Conservation (phyloP, 1,284 basidiomycete genomes). For the Naganishia cerealis region DNA sequence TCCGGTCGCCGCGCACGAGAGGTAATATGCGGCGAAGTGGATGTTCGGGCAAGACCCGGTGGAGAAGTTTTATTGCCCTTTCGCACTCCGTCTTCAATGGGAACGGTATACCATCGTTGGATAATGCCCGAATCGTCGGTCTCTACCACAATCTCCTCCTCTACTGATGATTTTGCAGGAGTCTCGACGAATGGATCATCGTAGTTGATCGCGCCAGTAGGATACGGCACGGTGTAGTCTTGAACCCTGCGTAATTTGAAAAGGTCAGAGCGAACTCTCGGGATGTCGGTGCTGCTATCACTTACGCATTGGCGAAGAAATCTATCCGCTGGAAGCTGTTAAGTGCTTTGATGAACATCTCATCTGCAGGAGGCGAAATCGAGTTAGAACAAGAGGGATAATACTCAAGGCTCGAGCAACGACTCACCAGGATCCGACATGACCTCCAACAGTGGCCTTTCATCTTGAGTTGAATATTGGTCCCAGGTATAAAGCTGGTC, state of each 20-base stretch:
- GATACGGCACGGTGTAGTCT: slow-evolving; percentile 33
- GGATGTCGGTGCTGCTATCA: not conserved
- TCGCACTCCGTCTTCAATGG: slow-evolving; percentile 12
- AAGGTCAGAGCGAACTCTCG: not conserved
- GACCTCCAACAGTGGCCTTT: slow-evolving; percentile 71
- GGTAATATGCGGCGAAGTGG: not conserved
- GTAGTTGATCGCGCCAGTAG: slow-evolving; percentile 30
- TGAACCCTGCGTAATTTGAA: slow-evolving; percentile 25
- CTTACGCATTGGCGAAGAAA: slow-evolving; percentile 34
- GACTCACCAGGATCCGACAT: slow-evolving; percentile 78
- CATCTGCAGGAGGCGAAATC: slow-evolving; percentile 12
- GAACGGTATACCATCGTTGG: slow-evolving; percentile 27
- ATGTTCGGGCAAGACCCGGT: not conserved
- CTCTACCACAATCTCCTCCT: slow-evolving; percentile 32
- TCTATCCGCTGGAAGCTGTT: slow-evolving; percentile 32
- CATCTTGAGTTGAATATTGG: slow-evolving; percentile 65
- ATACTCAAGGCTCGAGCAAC: not conserved
- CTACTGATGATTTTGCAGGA: slow-evolving; percentile 3
- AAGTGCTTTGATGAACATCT: slow-evolving; percentile 29
- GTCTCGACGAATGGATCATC: slow-evolving; percentile 31
- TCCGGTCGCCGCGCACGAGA: not conserved
- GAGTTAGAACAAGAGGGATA: not conserved
- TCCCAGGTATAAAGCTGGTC: slow-evolving; percentile 76
- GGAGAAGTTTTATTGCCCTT: not conserved
- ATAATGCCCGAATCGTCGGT: slow-evolving; percentile 26